Evolutionary conservation across 352 stramenopile species (phyloP), one percentile per base, ranked within the genome.

Genomic region (Peronospora belbahrii): DNA sequence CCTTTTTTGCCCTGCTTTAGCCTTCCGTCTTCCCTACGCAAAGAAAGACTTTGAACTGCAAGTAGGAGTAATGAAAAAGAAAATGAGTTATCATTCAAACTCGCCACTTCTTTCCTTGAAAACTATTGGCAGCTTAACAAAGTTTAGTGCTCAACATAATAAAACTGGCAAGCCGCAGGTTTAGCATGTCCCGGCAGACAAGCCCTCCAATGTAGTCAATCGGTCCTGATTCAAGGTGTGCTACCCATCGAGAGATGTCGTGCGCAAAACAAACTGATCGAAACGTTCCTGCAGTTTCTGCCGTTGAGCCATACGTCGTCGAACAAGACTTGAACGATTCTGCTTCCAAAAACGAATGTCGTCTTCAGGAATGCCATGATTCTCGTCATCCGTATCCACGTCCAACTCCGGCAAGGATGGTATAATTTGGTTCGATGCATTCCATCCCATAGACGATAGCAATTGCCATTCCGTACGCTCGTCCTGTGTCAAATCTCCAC

Each of bases 331-430:
- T 8, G 76, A 72, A 35, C 68, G 75, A 53, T 93, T 93, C 36
- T 83, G 70, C 58, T 93, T 88, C 81, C 81, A 93, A 28, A 86
- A 87, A 34, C 72, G 71, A 44, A 93, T 89, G 44, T 93, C 81
- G 42, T 87, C 74, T 62, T 90, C 77, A 0, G 81, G 77, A 41
- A 93, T 93, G 22, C 77, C 74, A 20, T 85, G 64, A 31, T 88
- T 76, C 32, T 87, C 77, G 33, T 88, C 79, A 43, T 90, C 78
- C 34, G 70, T 82, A 39, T 87, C 74, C 13, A 70, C 73, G 42
- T 90, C 76, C 20, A 83, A 65, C 35, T 89, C 77, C 2, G 70
- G 80, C 14, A 82, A 65, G 8, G 74, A 81, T 19, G 70, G 68
- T 13, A 59, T 65, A 38, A 79, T 79, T 49, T 77, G 72, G 44